A percentile compares a stretch with the other conserved stretches of the same genome.
Conservation (phyloP, 768 basidiomycete species). For the Mycena maculata region DNA sequence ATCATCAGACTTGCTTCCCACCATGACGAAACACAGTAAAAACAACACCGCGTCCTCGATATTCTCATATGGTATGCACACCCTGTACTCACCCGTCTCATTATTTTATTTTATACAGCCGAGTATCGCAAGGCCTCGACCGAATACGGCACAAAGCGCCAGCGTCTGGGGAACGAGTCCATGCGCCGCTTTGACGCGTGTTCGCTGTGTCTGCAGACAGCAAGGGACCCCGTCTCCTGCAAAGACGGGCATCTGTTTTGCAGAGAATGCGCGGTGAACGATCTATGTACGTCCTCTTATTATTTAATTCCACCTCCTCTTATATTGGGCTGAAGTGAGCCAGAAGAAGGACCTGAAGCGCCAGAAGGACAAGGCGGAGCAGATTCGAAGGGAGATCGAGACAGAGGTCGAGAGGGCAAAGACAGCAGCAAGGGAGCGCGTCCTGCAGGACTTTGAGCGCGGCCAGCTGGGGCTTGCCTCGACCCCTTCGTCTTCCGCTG, state of each 20-base stretch:
- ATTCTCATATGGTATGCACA: conserved; percentile 91
- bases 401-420: conserved; percentile 77
- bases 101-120: too few relatives aligned
- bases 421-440: conserved; percentile 86
- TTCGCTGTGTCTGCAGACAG: conserved; percentile 85
- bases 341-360: conserved; percentile 95
- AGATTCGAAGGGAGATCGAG: conserved; percentile 82
- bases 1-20: background rate
- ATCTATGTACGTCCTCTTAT: conserved; percentile 69
- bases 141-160: conserved; percentile 30
- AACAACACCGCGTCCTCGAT: conserved; percentile 92
- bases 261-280: conserved; percentile 92
- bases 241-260: conserved; percentile 92
- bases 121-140: conserved; percentile 71
- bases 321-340: conserved; percentile 59
- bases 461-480: conserved; percentile 77
- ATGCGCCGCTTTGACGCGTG: conserved; percentile 95
- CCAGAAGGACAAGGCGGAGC: conserved; percentile 85
- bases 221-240: conserved; percentile 87
- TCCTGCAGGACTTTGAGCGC: conserved; percentile 90
- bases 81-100: too few relatives aligned
- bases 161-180: conserved; percentile 90
- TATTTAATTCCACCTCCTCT: conserved; percentile 15
- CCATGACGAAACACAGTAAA: conserved; percentile 91
- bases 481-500: background rate